Base-by-base conservation (phyloP, 2,329 filamentous ascomycete genomes). In the Colletotrichum somersetense region DNA sequence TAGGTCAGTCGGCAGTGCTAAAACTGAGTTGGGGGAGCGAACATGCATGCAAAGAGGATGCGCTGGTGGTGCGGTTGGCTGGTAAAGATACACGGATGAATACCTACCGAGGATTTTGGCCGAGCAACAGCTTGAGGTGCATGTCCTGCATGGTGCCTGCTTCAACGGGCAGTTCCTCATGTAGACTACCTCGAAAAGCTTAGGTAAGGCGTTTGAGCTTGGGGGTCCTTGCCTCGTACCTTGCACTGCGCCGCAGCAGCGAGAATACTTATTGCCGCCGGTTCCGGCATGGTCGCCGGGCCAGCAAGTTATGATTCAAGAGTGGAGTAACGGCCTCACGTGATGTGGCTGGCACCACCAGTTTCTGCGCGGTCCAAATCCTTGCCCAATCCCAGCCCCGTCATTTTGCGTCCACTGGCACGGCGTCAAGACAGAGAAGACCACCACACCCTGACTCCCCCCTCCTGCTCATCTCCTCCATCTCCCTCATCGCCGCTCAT, bases 381-480 rank as follows among this genome's bases (percentile, higher is more conserved):
- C 73, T 63, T 71, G 66, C 59, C 66, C 53, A 53, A 70, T 70
- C 73, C 73, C 73, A 74, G 73, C 73, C 73, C 73, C 73, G 71
- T 73, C 73, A 74, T 73, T 74, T 73, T 74, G 66, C 70, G 61
- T 71, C 40, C 61, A 59, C 62, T 71, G 71, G 62, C 48, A 68
- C 62, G 73, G 58, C 58, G 62, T 58, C 55, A n/a, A 57, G 67
- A 58, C 42, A 69, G 55, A 66, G 66, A 74, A 72, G 70, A 74
- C 65, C 66, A 73, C 71, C 71, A 48, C 71, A 70, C 58, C 71
- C 71, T 59, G 70, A 66, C 67, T 66, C 66, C 72, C 46, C 71
- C 66, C 71, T 74, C 73, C 66, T 71, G 50, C 66, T 73, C 73
- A 67, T 62, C 61, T 70, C 66, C 71, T 73, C 33, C 71, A 61